Evolutionary conservation across 73 alveolate species (phyloP).

Genomic region (Stentor roeselii): DNA sequence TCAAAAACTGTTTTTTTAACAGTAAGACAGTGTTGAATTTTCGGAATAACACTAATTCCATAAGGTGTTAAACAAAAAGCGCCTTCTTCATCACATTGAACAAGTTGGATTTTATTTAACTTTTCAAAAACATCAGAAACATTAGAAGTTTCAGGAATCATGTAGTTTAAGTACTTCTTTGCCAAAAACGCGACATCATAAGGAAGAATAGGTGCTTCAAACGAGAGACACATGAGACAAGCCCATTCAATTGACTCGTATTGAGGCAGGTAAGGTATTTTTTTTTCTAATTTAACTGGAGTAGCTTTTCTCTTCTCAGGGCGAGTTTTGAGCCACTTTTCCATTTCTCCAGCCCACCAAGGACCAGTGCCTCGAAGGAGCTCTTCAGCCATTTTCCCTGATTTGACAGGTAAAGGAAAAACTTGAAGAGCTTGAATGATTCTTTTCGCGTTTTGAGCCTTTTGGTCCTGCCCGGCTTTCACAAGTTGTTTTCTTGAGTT

Average conservation of each 20-base stretch:
- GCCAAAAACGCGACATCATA: not conserved
- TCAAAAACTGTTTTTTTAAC: not conserved
- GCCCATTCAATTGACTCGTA: not conserved
- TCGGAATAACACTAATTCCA: not conserved
- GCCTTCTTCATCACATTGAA: not conserved
- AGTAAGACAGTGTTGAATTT: not conserved
- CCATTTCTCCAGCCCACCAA: not conserved
- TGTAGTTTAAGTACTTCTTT: not conserved
- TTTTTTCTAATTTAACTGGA: not conserved
- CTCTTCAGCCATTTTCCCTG: not conserved
- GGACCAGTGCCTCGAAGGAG: constrained; percentile 24
- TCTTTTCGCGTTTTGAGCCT: constrained; percentile 20
- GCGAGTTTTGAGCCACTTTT: not conserved
- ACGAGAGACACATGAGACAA: not conserved
- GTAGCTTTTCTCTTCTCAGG: not conserved
- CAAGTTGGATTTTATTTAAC: not conserved
- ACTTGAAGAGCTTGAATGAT: not conserved
- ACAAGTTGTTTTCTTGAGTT: not conserved
- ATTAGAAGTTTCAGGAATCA: not conserved
- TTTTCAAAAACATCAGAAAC: not conserved
- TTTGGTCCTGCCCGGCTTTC: not conserved
- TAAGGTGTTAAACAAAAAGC: not conserved
- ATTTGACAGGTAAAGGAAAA: constrained; percentile 18
- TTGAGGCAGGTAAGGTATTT: not conserved
- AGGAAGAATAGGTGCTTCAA: not conserved